These are phyloP conservation scores for Cyclotella kingstonii DNA, from an alignment of 108 stramenopile species.

Conservation along the genomic window DNA sequence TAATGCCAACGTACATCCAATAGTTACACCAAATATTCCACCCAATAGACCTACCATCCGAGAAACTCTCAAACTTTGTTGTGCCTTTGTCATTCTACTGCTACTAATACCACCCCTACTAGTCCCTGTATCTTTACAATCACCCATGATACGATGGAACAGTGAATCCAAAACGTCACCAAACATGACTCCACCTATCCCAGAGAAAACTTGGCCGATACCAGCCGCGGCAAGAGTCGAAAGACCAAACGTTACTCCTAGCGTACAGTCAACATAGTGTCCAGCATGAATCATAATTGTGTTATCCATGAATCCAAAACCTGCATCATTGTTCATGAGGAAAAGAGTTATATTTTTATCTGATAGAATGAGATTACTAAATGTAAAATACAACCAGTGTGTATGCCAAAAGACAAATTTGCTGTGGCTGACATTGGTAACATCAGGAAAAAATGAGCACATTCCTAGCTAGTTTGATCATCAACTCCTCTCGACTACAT, in stretches of 20 bases:
- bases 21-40: slow-evolving; percentile 49
- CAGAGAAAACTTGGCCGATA: slow-evolving; percentile 44
- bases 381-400: not conserved
- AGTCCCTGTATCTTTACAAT: no score
- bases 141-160: slow-evolving; percentile 32
- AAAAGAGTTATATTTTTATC: not conserved
- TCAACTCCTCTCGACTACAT: not conserved
- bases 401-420: not conserved
- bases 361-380: not conserved
- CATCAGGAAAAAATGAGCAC: not conserved
- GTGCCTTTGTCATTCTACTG: slow-evolving; percentile 47
- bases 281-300: slow-evolving; percentile 75
- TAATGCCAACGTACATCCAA: slow-evolving; percentile 70
- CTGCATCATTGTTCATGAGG: slow-evolving; percentile 2
- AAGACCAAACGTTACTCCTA: slow-evolving; percentile 70
- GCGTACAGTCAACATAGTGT: slow-evolving; percentile 61
- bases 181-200: slow-evolving; percentile 34
- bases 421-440: not conserved
- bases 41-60: slow-evolving; percentile 36
- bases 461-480: not conserved
- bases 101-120: no score
- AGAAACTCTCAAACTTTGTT: slow-evolving; percentile 27
- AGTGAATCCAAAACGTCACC: slow-evolving; percentile 40
- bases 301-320: slow-evolving; percentile 80
- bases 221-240: slow-evolving; percentile 70